Base-by-base conservation (phyloP, 441 rosid species). In the Gossypium schwendimanii region DNA sequence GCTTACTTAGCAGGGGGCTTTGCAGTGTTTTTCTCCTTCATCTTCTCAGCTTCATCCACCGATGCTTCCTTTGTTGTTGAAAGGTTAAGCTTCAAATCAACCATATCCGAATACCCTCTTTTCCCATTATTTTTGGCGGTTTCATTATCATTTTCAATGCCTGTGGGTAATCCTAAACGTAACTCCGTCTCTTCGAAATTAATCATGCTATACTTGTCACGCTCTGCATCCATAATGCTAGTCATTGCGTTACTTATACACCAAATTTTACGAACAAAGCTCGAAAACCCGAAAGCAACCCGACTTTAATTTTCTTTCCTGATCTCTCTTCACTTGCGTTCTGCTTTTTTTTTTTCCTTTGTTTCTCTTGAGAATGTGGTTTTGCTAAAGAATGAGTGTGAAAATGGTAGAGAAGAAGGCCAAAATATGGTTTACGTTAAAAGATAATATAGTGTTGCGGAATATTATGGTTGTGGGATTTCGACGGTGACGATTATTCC, bases 141-240 rank as follows among this genome's bases (percentile, higher is more conserved):
- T 24, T 81, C 85, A 11, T 72, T 79, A 0, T 84, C 86, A 20
- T 72, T 84, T 23, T 69, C 77, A 21, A 59, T 77, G 6, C 81
- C 87, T 28, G 91, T 87, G 0, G 98, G 94, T 8, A 88, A 70
- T 31, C 97, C 98, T 31, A 93, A 65, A 20, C 97, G 83, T 18
- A 93, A 72, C 81, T 93, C 98, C 49, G 98, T 93, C 77, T 89
- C 96, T 73, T 90, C 97, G 20, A 91, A 93, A 66, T 93, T 85
- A 62, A 91, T 91, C 81, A 81, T 84, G 12, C 55, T 73, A 41
- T 82, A 82, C 26, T 58, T 80, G 26, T 58, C 80, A 2, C 28
- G 17, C 47, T 70, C 80, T 4, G 70, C 39, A 0, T 44, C 77
- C 78, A 55, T 65, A 36, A 63, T 1, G 55, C 80, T 55, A 5